Percentiles rank a stretch among this genome's conserved stretches.
These are phyloP conservation scores for Thielaviopsis euricoi DNA, from an alignment of 2,329 filamentous ascomycete species.

Conservation along the genomic window DNA sequence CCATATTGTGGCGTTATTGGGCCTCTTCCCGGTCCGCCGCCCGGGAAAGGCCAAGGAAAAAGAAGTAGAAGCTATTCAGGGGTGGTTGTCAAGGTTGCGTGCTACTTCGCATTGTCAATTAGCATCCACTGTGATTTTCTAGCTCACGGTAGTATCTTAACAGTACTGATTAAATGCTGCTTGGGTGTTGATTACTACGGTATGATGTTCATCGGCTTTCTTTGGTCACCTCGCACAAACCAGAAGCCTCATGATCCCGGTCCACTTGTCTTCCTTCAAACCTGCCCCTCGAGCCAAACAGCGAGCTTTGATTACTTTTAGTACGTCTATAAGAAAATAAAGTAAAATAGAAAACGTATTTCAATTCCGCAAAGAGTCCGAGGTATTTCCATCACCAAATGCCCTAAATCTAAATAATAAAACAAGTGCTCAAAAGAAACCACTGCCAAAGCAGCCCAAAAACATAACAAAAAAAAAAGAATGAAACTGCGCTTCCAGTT, in stretches of 20 bases:
- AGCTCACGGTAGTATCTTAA: too few relatives aligned
- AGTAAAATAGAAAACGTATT: background rate
- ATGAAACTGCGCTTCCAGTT: background rate
- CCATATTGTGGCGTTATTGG: background rate
- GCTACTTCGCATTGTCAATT: too few relatives aligned
- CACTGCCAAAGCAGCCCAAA: too few relatives aligned
- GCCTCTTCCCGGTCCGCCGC: background rate
- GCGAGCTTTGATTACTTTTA: background rate
- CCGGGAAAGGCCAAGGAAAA: background rate
- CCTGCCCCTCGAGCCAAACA: background rate
- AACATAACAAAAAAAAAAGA: background rate
- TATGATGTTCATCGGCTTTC: too few relatives aligned
- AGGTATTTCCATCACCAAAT: constrained; percentile 1
- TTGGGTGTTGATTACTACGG: too few relatives aligned
- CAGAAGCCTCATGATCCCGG: background rate
- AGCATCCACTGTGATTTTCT: too few relatives aligned
- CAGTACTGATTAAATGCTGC: too few relatives aligned
- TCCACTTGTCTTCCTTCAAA: background rate
- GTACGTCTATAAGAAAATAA: background rate
- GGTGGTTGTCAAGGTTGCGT: too few relatives aligned
- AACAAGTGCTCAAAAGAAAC: background rate
- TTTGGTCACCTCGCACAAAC: background rate
- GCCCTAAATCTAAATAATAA: background rate
- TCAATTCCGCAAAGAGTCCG: background rate
- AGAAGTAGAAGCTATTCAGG: background rate